A percentile compares a stretch with the other conserved stretches of the same genome.
Conservation (phyloP, 2,329 filamentous ascomycete species). For the Fusarium avenaceum region DNA sequence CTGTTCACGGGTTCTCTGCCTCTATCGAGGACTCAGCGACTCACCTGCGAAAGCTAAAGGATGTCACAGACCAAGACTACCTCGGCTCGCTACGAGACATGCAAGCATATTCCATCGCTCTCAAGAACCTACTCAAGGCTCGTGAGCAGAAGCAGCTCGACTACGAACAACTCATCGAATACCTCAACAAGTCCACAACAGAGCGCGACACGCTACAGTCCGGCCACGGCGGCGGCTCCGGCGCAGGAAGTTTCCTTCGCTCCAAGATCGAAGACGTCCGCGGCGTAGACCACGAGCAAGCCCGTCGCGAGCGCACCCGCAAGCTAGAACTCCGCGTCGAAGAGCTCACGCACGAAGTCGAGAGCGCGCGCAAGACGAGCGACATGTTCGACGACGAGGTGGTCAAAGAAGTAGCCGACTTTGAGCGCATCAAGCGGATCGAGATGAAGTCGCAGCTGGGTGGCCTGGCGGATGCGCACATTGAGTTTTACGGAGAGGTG, state of each 20-base stretch:
- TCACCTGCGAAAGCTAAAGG: slow-evolving; percentile 84
- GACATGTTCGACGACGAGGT: slow-evolving; percentile 98
- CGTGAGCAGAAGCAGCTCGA: slow-evolving; percentile 98
- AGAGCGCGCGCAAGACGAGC: slow-evolving; percentile 85
- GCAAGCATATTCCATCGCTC: slow-evolving; percentile 90
- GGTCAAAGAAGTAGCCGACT: slow-evolving; percentile 90
- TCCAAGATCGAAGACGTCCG: slow-evolving; percentile 97
- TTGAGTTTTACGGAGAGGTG: slow-evolving; percentile 85
- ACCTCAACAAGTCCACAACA: slow-evolving; percentile 88
- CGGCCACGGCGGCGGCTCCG: slow-evolving; percentile 71
- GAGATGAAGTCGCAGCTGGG: slow-evolving; percentile 93
- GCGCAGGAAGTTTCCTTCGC: slow-evolving; percentile 87
- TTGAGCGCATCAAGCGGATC: slow-evolving; percentile 94
- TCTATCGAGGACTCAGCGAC: slow-evolving; percentile 86
- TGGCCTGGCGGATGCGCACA: slow-evolving; percentile 84
- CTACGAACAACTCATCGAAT: slow-evolving; percentile 95
- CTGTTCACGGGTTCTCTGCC: slow-evolving; percentile 87
- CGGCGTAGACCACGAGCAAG: slow-evolving; percentile 95
- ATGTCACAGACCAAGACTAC: slow-evolving; percentile 96
- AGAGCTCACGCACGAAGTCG: slow-evolving; percentile 89
- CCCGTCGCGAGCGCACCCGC: slow-evolving; percentile 85
- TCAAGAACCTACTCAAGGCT: slow-evolving; percentile 90
- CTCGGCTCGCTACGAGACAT: slow-evolving; percentile 93
- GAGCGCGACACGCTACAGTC: slow-evolving; percentile 85
- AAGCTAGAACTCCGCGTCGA: slow-evolving; percentile 95